phyloP scores from a whole-genome alignment of 2,329 filamentous ascomycete genomes.

The Aspergillus sp. region DNA sequence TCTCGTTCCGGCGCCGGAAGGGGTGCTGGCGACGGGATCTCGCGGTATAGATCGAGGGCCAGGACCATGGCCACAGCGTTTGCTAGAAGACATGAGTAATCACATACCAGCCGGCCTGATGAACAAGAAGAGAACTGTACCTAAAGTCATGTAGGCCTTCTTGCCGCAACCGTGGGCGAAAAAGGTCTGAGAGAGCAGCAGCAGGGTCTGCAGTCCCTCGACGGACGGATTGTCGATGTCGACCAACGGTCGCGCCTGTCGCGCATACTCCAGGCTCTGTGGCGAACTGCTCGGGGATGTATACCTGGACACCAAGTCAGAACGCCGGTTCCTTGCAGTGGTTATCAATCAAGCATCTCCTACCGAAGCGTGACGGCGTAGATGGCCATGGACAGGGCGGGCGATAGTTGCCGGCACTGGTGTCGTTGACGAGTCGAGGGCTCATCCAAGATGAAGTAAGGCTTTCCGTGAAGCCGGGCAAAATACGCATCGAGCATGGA shows the following conservation, averaged over 20 bases:
- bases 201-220: slow-evolving; percentile 71
- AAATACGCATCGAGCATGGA: slow-evolving; percentile 77
- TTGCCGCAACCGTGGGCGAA: slow-evolving; percentile 77
- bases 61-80: slow-evolving; percentile 79
- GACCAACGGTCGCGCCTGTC: slow-evolving; percentile 66
- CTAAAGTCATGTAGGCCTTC: slow-evolving; percentile 82
- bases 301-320: slow-evolving; percentile 55
- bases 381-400: slow-evolving; percentile 53
- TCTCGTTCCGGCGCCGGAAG: slow-evolving; percentile 70
- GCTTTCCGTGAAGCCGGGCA: slow-evolving; percentile 73
- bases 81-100: slow-evolving; percentile 47
- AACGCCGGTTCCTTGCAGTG: not conserved
- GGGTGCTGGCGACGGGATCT: slow-evolving; percentile 60
- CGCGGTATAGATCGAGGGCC: slow-evolving; percentile 76
- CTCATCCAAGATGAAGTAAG: slow-evolving; percentile 80
- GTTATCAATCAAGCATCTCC: not conserved
- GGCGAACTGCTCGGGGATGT: slow-evolving; percentile 68
- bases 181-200: slow-evolving; percentile 73
- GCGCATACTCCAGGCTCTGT: slow-evolving; percentile 70
- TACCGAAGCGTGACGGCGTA: slow-evolving; percentile 63
- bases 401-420: slow-evolving; percentile 64
- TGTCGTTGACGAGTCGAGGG: slow-evolving; percentile 69
- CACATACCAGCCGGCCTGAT: not conserved
- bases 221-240: slow-evolving; percentile 80
- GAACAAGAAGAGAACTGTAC: slow-evolving; percentile 46